Conservation (phyloP, 2,329 filamentous ascomycete species). For the Teratosphaeria nubilosa region DNA sequence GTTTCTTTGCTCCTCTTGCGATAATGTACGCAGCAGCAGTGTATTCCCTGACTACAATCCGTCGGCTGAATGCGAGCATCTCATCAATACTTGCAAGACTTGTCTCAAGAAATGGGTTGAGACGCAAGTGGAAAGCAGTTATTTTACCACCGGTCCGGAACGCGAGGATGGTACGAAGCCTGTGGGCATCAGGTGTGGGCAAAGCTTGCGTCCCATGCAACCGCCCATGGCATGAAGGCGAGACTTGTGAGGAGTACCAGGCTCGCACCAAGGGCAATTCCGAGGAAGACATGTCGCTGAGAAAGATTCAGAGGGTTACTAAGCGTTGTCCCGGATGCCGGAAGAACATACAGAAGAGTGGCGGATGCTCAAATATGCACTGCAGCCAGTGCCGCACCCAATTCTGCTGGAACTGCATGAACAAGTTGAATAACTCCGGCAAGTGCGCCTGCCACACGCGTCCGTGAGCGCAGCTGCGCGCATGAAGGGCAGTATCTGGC, state of each 20-base stretch:
- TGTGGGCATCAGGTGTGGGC: constrained; percentile 25
- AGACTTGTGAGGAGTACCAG: constrained; percentile 26
- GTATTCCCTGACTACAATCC: constrained; percentile 27
- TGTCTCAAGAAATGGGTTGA: constrained; percentile 30
- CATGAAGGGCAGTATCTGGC: background rate
- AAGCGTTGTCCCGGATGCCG: constrained; percentile 23
- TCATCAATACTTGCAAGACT: constrained; percentile 25
- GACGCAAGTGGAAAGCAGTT: constrained; percentile 14
- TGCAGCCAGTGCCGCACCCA: constrained; percentile 17
- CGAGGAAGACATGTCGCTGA: constrained; percentile 21
- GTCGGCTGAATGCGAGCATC: constrained; percentile 26
- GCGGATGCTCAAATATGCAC: constrained; percentile 22
- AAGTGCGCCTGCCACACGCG: constrained; percentile 2
- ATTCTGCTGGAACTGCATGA: constrained; percentile 23
- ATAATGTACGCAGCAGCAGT: constrained; percentile 6
- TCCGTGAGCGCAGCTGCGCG: background rate
- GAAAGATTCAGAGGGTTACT: constrained; percentile 10
- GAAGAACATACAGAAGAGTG: constrained; percentile 22
- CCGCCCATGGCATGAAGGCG: constrained; percentile 20
- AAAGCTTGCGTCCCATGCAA: constrained; percentile 23
- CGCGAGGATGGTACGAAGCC: constrained; percentile 2
- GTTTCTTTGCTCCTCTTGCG: constrained; percentile 16
- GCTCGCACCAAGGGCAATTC: constrained; percentile 11
- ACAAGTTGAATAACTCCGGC: constrained; percentile 1
- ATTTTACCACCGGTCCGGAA: constrained; percentile 4